Base-by-base conservation (phyloP, 768 basidiomycete genomes). In the Fibroporia radiculosa region DNA sequence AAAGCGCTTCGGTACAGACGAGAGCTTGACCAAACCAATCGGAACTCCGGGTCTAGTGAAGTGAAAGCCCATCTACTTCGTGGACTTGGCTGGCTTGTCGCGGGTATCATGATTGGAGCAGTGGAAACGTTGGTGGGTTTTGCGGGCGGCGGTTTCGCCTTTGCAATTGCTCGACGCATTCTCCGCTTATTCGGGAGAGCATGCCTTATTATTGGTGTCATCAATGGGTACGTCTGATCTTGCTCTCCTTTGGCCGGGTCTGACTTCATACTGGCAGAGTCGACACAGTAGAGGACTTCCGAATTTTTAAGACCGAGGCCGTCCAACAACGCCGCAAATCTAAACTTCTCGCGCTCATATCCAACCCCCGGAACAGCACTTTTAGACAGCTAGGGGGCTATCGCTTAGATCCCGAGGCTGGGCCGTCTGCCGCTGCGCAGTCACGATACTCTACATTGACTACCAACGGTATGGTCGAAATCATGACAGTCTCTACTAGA, bases 41-140 rank as follows among this genome's bases (percentile, higher is more conserved):
- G n/a, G 75, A 46, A 65, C 40, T 34, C 44, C 27, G 46, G 52
- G 25, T 48, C 51, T 14, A 39, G 34, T 19, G 48, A 71, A 42
- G 59, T 64, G 0, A 73, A 78, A 57, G 50, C 49, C n/a, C 60
- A 67, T 19, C 60, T 75, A 16, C 65, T 80, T 51, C 73, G 69
- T 46, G 87, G 86, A 8, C 72, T 76, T 8, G 75, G 68, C 14
- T 89, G 84, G 84, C 68, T 87, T 35, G 64, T 72, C n/a, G 64
- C 56, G 0, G 83, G 76, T 3, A 56, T 83, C 44, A 74, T 77
- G 54, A 55, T 88, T 20, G 82, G 83, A 8, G 75, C 75, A 3
- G 57, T 80, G 37, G 87, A 90, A 61, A 77, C 74, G 4, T 59
- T 77, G 5, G 55, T 81, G 8, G 87, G 84, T 1, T 87, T 86